Percentiles rank a stretch among this genome's conserved stretches.
Conservation (phyloP, 179 eudicot genomes). For the Amaranthus tricolor region DNA sequence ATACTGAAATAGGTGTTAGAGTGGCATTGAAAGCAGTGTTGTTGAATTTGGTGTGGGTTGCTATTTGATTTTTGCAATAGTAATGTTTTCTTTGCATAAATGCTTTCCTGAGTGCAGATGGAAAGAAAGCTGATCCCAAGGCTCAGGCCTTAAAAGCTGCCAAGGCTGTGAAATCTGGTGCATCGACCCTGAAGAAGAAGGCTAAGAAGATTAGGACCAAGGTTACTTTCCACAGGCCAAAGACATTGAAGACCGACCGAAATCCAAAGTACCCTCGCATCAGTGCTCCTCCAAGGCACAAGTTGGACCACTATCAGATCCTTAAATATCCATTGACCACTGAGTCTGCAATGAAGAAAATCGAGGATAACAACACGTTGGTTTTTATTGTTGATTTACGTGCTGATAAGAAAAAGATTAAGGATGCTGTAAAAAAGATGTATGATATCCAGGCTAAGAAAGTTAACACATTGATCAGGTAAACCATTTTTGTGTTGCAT, state of each 20-base stretch:
- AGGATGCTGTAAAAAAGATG: too few species aligned
- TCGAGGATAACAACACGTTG: too few species aligned
- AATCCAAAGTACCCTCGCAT: conserved; percentile 40
- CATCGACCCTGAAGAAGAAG: conserved; percentile 35
- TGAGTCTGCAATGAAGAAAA: conserved; percentile 17
- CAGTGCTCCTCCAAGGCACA: conserved; percentile 39
- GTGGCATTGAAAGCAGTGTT: neutral
- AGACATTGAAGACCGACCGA: conserved; percentile 32
- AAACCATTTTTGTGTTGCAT: neutral
- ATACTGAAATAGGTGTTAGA: neutral
- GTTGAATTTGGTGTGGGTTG: too few species aligned
- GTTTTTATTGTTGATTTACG: conserved; percentile 28
- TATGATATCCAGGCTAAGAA: conserved; percentile 35
- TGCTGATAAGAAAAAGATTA: conserved; percentile 22
- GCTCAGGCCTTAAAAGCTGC: conserved; percentile 45
- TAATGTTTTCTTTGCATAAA: too few species aligned
- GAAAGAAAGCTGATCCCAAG: conserved; percentile 36
- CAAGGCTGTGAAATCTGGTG: conserved; percentile 42
- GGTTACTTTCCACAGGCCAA: conserved; percentile 42
- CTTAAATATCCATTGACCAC: conserved; percentile 42
- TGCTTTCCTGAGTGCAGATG: conserved; percentile 16
- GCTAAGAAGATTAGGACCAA: conserved; percentile 37
- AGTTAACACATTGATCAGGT: conserved; percentile 46
- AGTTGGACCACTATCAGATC: conserved; percentile 42
- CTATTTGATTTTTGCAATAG: too few species aligned